phyloP scores from a whole-genome alignment of 2,329 filamentous ascomycete genomes.

The Xylaria digitata region DNA sequence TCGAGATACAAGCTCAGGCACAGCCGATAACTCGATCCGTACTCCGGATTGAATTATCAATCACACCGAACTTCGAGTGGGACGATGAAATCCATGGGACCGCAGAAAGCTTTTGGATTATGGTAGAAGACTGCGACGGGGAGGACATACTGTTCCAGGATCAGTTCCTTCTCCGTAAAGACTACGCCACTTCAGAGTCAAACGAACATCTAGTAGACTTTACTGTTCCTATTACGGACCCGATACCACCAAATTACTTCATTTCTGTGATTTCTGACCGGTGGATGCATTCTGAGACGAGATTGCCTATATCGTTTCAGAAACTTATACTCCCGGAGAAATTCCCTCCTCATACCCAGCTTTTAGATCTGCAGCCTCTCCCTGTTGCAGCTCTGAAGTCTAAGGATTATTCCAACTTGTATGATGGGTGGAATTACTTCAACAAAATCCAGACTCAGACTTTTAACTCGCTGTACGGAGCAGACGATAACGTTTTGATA shows the following conservation, averaged over 20 bases:
- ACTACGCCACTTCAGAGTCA: constrained; percentile 85
- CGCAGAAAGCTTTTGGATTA: constrained; percentile 94
- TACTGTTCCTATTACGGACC: constrained; percentile 94
- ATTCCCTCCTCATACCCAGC: constrained; percentile 91
- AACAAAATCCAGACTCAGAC: constrained; percentile 98
- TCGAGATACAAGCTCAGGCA: constrained; percentile 92
- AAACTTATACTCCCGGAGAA: constrained; percentile 95
- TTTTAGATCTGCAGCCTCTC: constrained; percentile 90
- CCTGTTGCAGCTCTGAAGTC: constrained; percentile 89
- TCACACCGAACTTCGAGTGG: constrained; percentile 96
- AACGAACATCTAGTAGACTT: constrained; percentile 97
- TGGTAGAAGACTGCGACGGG: constrained; percentile 97
- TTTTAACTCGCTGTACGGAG: constrained; percentile 91
- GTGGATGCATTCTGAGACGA: constrained; percentile 98
- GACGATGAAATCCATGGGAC: constrained; percentile 88
- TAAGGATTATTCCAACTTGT: constrained; percentile 83
- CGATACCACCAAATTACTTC: constrained; percentile 99
- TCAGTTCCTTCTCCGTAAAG: constrained; percentile 88
- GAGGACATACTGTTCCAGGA: constrained; percentile 97
- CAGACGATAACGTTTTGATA: constrained; percentile 93
- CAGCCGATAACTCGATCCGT: constrained; percentile 95
- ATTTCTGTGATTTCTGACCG: constrained; percentile 93
- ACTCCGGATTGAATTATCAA: constrained; percentile 88
- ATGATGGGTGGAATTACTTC: constrained; percentile 86
- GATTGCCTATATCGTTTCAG: constrained; percentile 91